Base-by-base conservation (phyloP, 345 rosid species). In the Citrus australasica region DNA sequence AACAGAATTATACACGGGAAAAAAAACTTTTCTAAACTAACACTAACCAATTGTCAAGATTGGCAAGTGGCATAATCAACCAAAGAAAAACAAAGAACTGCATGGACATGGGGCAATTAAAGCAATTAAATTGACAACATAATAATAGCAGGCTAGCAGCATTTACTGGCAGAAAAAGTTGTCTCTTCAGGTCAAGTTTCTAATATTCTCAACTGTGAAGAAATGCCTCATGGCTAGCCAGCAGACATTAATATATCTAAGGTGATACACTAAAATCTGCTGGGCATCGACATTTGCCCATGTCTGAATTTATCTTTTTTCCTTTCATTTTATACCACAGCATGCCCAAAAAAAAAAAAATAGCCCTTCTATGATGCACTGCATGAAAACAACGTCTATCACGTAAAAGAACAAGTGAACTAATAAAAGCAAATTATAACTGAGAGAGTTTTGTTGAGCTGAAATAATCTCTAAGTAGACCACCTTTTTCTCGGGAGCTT, bases 401-500 rank as follows among this genome's bases (percentile, higher is more conserved):
- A 17, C 27, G 32, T 42, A 68, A 65, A 70, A 73, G 32, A 30
- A 32, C 37, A 10, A n/a, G 27, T 3, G 58, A 64, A 33, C 38
- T 48, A 74, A 17, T 55, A 27, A 48, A 77, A 69, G 71, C 38
- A 78, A 70, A 65, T 37, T 76, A 69, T 46, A 27, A 48, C 3
- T 25, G 9, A 10, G 17, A 40, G 5, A 24, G 35, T 38, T 67
- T 71, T 19, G 28, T 10, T n/a, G 33, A 67, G 40, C 35, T 17
- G 28, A n/a, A 53, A 51, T 28, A 37, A 69, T 69, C 37, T 46
- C 24, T 4, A 27, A 40, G 65, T 64, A 76, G 14, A 27, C 71
- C 64, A 94, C 99, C 97, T 96, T 94, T 80, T 89, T 91, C 87
- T 82, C 88, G 5, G 98, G 98, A 82, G 92, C 97, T 85, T 87